phyloP scores from a whole-genome alignment of 176 grass and related monocot genomes.

The Microstegium vimineum region DNA sequence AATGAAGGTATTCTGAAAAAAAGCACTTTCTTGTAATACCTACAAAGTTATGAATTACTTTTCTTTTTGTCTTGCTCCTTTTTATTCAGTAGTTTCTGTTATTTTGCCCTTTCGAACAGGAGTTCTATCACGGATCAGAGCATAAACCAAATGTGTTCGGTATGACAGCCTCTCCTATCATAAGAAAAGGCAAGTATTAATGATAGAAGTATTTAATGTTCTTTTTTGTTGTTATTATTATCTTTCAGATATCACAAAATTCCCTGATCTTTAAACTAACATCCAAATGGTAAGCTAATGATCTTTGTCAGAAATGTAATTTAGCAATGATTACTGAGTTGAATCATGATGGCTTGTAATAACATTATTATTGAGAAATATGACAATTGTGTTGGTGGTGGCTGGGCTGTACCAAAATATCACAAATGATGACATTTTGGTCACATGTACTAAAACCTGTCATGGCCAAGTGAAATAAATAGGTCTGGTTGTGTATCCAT shows the following conservation, averaged over 20 bases:
- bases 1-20: conserved; percentile 79
- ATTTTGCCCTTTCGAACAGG: conserved; percentile 42
- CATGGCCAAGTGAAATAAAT: background rate
- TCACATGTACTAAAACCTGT: background rate
- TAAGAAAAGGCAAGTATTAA: conserved; percentile 65
- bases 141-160: conserved; percentile 68
- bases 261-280: background rate
- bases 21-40: conserved; percentile 8
- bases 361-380: background rate
- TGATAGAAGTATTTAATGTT: background rate
- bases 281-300: background rate
- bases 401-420: background rate
- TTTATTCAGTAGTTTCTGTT: conserved; percentile 24
- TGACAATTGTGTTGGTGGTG: background rate
- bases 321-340: background rate
- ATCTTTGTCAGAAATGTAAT: conserved; percentile 6
- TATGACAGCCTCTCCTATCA: conserved; percentile 84
- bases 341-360: background rate
- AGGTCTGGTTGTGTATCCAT: background rate
- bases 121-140: conserved; percentile 73
- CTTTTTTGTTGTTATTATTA: background rate
- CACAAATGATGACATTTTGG: conserved; percentile 5
- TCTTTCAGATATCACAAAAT: background rate
- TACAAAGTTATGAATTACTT: background rate
- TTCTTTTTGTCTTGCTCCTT: conserved; percentile 1